These are phyloP conservation scores for Stachybotrys echinatus DNA, from an alignment of 2,329 filamentous ascomycete species.

Conservation along the genomic window DNA sequence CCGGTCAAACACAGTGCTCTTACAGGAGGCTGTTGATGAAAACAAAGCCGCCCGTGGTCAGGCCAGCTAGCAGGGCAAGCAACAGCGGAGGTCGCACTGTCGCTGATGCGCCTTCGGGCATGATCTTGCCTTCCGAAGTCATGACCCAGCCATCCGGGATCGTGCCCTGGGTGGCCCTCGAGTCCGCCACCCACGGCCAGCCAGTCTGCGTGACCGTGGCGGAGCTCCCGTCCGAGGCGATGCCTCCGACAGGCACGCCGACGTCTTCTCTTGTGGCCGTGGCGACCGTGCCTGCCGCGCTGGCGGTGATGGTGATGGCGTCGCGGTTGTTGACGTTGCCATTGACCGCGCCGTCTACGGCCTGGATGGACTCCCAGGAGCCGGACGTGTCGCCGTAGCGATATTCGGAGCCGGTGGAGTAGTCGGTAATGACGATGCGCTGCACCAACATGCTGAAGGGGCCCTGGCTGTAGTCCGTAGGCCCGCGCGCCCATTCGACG, in stretches of 20 bases:
- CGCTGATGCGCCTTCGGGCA: conserved; percentile 54
- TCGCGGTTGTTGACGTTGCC: conserved; percentile 55
- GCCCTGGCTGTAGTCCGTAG: conserved; percentile 75
- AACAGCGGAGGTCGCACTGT: conserved; percentile 11
- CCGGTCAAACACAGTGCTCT: background rate
- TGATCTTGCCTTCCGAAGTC: conserved; percentile 71
- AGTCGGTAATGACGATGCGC: conserved; percentile 75
- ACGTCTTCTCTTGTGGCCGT: conserved; percentile 52
- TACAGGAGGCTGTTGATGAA: conserved; percentile 10
- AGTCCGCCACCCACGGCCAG: conserved; percentile 62
- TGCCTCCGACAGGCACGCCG: conserved; percentile 65
- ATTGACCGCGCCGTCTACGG: conserved; percentile 74
- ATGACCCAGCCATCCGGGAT: conserved; percentile 80
- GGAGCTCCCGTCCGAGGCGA: conserved; percentile 50
- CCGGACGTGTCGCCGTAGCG: conserved; percentile 74
- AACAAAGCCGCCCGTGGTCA: conserved; percentile 17
- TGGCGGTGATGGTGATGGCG: conserved; percentile 44
- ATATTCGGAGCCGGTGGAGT: conserved; percentile 87
- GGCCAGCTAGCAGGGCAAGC: conserved; percentile 16
- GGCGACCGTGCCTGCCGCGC: conserved; percentile 58
- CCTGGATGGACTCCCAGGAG: conserved; percentile 73
- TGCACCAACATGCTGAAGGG: conserved; percentile 85
- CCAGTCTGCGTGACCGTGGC: conserved; percentile 52
- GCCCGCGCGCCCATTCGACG: conserved; percentile 82
- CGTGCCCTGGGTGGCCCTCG: conserved; percentile 45